Conservation (phyloP, 2,329 filamentous ascomycete species). For the Fusarium sp. region DNA sequence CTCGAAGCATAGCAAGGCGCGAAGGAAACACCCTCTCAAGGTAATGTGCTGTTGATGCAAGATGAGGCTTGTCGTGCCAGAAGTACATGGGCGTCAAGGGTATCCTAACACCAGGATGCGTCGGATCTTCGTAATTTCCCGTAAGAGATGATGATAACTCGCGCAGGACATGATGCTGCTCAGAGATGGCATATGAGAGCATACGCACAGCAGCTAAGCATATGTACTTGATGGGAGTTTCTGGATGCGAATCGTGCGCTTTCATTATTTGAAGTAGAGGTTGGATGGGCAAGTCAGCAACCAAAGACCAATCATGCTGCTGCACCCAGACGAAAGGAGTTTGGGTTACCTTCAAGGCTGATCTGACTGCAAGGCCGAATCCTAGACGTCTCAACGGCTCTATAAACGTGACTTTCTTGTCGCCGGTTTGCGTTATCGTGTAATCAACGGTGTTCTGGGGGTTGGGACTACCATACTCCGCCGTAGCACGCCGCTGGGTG, state of each 20-base stretch:
- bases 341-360: slow-evolving; percentile 58
- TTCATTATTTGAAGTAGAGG: slow-evolving; percentile 61
- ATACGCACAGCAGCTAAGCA: slow-evolving; percentile 65
- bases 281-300: slow-evolving; percentile 57
- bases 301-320: slow-evolving; percentile 67
- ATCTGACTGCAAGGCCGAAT: slow-evolving; percentile 65
- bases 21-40: slow-evolving; percentile 62
- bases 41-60: slow-evolving; percentile 63
- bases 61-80: slow-evolving; percentile 69
- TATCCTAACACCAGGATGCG: slow-evolving; percentile 42
- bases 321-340: slow-evolving; percentile 69
- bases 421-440: slow-evolving; percentile 49
- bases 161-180: slow-evolving; percentile 53
- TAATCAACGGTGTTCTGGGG: slow-evolving; percentile 53
- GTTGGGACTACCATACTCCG: slow-evolving; percentile 60
- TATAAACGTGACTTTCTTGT: slow-evolving; percentile 59
- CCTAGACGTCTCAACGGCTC: slow-evolving; percentile 62
- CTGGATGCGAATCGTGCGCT: slow-evolving; percentile 44
- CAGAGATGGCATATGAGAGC: slow-evolving; percentile 62
- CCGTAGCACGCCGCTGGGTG: slow-evolving; percentile 44
- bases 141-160: slow-evolving; percentile 57
- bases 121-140: slow-evolving; percentile 51
- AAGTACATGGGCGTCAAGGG: slow-evolving; percentile 68
- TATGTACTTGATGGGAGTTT: slow-evolving; percentile 61
- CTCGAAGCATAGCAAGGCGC: slow-evolving; percentile 61